Evolutionary conservation across 1,284 basidiomycete genomes (phyloP).

Genomic region (Mycena sp.): DNA sequence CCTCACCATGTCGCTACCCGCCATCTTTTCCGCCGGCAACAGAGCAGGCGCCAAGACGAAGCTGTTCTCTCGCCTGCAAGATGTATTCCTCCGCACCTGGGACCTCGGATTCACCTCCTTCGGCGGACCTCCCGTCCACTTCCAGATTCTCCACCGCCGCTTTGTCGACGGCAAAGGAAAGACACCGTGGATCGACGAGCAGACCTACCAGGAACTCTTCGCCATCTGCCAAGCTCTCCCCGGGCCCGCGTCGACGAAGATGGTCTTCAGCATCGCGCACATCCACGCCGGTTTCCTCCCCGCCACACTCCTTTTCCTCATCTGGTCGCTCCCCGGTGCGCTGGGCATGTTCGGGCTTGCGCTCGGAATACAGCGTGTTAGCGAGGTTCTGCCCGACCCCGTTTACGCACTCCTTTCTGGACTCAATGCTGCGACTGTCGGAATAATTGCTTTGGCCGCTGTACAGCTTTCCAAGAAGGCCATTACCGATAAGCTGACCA

Average conservation of each 20-base stretch:
- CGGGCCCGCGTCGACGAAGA: conserved; percentile 49
- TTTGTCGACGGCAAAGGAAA: conserved; percentile 47
- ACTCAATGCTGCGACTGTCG: conserved; percentile 66
- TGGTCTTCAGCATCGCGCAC: conserved; percentile 46
- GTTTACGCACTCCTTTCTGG: conserved; percentile 65
- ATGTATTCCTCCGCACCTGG: conserved; percentile 43
- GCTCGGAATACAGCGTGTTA: conserved; percentile 57
- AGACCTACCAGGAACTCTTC: conserved; percentile 49
- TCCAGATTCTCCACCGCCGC: conserved; percentile 45
- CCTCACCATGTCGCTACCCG: background rate
- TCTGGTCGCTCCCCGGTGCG: conserved; percentile 57
- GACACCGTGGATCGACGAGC: conserved; percentile 48
- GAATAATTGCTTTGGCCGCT: conserved; percentile 64
- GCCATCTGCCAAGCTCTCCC: conserved; percentile 47
- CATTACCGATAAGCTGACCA: conserved; percentile 57
- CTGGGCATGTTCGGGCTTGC: conserved; percentile 61
- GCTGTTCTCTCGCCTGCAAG: conserved; percentile 36
- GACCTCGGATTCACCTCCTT: conserved; percentile 47
- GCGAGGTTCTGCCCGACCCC: conserved; percentile 54
- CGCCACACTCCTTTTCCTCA: conserved; percentile 42
- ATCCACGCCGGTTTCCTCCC: conserved; percentile 46
- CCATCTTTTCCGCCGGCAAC: background rate
- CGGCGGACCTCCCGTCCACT: conserved; percentile 49
- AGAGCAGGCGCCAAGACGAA: background rate
- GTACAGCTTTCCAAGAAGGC: conserved; percentile 58